Conservation (phyloP, 306 rosid species). For the Corylus avellana region DNA sequence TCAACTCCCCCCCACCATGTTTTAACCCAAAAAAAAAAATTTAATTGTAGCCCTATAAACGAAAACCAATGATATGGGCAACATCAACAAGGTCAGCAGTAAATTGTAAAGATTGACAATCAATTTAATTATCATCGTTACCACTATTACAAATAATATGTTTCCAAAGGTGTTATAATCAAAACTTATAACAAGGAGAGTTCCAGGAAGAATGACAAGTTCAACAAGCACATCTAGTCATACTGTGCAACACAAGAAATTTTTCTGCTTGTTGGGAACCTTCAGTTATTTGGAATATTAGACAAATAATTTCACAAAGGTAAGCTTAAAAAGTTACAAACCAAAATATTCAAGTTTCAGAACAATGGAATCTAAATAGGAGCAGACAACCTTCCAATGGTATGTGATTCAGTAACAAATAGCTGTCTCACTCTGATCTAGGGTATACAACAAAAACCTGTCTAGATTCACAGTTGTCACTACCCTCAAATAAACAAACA, state of each 20-base stretch:
- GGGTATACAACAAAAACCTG: neutral
- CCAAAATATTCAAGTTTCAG: neutral
- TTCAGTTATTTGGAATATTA: neutral
- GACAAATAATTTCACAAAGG: neutral
- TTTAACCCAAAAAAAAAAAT: neutral
- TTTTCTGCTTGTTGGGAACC: neutral
- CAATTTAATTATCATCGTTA: neutral
- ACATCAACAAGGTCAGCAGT: neutral
- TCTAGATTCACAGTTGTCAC: no score
- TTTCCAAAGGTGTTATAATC: neutral
- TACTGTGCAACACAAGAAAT: neutral
- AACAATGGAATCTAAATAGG: no score
- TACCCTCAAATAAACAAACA: no score
- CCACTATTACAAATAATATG: neutral
- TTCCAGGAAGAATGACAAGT: neutral
- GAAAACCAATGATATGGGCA: neutral
- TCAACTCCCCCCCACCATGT: neutral
- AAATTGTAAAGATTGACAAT: neutral
- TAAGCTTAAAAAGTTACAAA: no score
- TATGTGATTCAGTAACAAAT: neutral
- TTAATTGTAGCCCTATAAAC: neutral
- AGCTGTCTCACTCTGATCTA: neutral
- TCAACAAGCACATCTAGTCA: neutral
- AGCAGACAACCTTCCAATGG: neutral
- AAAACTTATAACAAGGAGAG: neutral